Evolutionary conservation across 805 yeast genomes (phyloP).

Genomic region (fission yeast (Schizosaccharomyces pombe)): DNA sequence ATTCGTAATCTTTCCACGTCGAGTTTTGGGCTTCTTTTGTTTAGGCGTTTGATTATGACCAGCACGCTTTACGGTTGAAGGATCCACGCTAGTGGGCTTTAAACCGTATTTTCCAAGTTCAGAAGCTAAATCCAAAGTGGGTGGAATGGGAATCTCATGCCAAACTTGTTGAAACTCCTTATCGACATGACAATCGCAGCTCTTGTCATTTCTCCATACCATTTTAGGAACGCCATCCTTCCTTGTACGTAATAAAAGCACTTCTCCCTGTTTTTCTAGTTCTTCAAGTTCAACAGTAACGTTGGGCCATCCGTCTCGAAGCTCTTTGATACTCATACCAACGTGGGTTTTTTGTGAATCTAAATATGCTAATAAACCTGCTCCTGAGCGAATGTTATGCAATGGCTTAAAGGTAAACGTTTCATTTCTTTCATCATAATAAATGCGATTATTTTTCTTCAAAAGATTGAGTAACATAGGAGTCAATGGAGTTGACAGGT

Average conservation of each 20-base stretch:
- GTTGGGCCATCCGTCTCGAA: slow-evolving; percentile 84
- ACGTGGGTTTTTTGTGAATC: slow-evolving; percentile 66
- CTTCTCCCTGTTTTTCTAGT: slow-evolving; percentile 39
- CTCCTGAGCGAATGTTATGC: slow-evolving; percentile 64
- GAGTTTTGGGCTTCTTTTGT: slow-evolving; percentile 48
- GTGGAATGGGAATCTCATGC: slow-evolving; percentile 59
- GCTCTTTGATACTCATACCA: slow-evolving; percentile 62
- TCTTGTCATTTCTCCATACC: slow-evolving; percentile 55
- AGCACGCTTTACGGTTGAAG: slow-evolving; percentile 61
- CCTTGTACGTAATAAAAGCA: slow-evolving; percentile 58
- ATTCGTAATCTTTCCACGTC: slow-evolving; percentile 84
- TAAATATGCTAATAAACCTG: slow-evolving; percentile 49
- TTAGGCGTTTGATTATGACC: slow-evolving; percentile 36
- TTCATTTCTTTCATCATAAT: slow-evolving; percentile 33
- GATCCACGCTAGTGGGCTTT: slow-evolving; percentile 94
- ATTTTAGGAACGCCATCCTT: slow-evolving; percentile 84
- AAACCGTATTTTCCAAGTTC: slow-evolving; percentile 61
- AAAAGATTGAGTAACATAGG: slow-evolving; percentile 48
- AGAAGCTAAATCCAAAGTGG: slow-evolving; percentile 56
- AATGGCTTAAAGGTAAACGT: slow-evolving; percentile 72
- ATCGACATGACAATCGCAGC: slow-evolving; percentile 23
- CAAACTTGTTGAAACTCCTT: slow-evolving; percentile 66
- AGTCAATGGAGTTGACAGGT: slow-evolving; percentile 37
- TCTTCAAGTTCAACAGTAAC: slow-evolving; percentile 58
- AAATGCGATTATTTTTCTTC: slow-evolving; percentile 53